phyloP scores from a whole-genome alignment of 2,329 filamentous ascomycete species.

The Aspergillus fumigatiaffinis region DNA sequence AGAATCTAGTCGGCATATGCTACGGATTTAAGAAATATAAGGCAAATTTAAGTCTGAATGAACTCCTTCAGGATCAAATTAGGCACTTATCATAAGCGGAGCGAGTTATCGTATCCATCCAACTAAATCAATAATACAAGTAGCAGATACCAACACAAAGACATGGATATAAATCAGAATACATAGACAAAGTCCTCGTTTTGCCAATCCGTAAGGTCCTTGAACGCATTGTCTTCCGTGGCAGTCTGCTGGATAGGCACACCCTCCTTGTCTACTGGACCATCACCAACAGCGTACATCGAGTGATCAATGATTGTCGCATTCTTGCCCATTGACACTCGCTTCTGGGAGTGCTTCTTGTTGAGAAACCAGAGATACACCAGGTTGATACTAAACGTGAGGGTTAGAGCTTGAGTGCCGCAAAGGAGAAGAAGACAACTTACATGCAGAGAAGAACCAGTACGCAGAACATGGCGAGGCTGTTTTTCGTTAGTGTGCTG shows the following conservation, averaged over 20 bases:
- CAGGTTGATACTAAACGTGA: constrained; percentile 30
- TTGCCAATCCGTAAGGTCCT: constrained; percentile 57
- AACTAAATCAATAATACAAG: neutral
- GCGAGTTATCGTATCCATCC: neutral
- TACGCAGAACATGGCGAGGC: constrained; percentile 56
- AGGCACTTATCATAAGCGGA: neutral
- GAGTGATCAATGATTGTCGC: constrained; percentile 57
- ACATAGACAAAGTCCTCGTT: constrained; percentile 65
- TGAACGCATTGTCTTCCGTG: constrained; percentile 49
- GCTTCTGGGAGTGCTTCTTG: constrained; percentile 49
- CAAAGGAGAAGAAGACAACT: constrained; percentile 4
- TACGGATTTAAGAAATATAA: neutral
- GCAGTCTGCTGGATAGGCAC: constrained; percentile 19
- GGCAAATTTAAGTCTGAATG: neutral
- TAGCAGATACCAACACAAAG: neutral
- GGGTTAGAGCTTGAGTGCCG: neutral
- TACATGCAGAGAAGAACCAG: constrained; percentile 52
- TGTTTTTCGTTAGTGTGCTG: constrained; percentile 5
- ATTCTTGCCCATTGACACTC: constrained; percentile 58
- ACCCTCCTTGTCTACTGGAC: constrained; percentile 26
- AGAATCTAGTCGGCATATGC: neutral
- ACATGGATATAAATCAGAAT: constrained; percentile 29
- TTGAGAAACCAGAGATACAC: constrained; percentile 54
- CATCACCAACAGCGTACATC: constrained; percentile 45
- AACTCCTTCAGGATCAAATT: neutral